A percentile compares a stretch with the other conserved stretches of the same genome.
phyloP scores from a whole-genome alignment of 1,284 basidiomycete genomes.

The Malassezia dermatis region DNA sequence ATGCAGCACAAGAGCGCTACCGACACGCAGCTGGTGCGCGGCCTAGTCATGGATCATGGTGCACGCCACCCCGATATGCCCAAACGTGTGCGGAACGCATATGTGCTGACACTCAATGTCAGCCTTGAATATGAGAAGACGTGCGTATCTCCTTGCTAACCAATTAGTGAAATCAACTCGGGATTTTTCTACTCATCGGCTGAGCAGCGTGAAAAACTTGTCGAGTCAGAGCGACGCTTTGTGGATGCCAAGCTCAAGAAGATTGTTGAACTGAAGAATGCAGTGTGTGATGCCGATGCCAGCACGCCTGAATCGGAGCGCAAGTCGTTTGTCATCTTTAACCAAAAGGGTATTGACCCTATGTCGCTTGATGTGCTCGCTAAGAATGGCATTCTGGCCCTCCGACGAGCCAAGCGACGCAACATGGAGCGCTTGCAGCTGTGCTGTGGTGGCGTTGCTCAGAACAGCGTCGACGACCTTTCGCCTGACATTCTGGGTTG shows the following conservation, averaged over 20 bases:
- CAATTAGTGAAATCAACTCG: conserved; percentile 85
- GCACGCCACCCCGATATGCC: conserved; percentile 98
- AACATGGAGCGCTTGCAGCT: conserved; percentile 52
- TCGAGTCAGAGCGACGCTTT: conserved; percentile 89
- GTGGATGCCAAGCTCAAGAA: conserved; percentile 91
- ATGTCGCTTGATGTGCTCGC: conserved; percentile 90
- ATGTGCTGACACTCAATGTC: conserved; percentile 89
- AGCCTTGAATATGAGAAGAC: conserved; percentile 99
- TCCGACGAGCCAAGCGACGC: conserved; percentile 87
- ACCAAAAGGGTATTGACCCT: conserved; percentile 99
- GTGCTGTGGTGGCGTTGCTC: conserved; percentile 84
- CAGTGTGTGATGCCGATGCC: conserved; percentile 61
- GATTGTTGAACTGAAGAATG: conserved; percentile 91
- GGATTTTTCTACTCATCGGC: conserved; percentile 99
- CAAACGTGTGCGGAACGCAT: conserved; percentile 92
- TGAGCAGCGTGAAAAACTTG: conserved; percentile 95
- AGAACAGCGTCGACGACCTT: conserved; percentile 96
- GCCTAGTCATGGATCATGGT: conserved; percentile 85
- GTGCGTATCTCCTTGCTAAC: conserved; percentile 52
- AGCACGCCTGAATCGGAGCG: conserved; percentile 48
- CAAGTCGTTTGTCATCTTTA: conserved; percentile 90
- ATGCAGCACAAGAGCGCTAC: conserved; percentile 99
- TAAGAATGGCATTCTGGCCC: conserved; percentile 89
- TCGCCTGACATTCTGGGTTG: conserved; percentile 82
- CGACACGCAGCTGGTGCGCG: conserved; percentile 92